Percentiles rank a stretch among this genome's conserved stretches.
Evolutionary conservation across 805 yeast species (phyloP).

Genomic region (Sugiyamaella marilandica): DNA sequence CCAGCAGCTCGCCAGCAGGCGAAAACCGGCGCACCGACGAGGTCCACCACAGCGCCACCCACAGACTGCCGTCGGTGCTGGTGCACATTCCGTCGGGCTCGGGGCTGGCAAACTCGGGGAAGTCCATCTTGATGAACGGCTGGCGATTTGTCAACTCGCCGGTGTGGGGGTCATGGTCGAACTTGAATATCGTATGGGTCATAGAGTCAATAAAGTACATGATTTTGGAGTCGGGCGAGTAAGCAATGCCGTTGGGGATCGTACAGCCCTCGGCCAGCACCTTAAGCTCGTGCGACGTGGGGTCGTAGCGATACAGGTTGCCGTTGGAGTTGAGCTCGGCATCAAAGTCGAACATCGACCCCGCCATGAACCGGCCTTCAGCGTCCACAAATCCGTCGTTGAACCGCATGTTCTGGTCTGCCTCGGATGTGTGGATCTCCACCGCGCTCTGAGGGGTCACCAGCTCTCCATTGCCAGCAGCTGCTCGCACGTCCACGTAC

Average conservation of each 20-base stretch:
- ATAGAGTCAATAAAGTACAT: conserved; percentile 54
- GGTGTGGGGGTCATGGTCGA: conserved; percentile 38
- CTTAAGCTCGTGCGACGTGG: conserved; percentile 15
- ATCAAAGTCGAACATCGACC: conserved; percentile 52
- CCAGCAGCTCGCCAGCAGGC: conserved; percentile 45
- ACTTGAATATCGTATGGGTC: conserved; percentile 44
- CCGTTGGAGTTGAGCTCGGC: conserved; percentile 42
- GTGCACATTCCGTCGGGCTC: conserved; percentile 82
- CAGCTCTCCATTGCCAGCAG: conserved; percentile 27
- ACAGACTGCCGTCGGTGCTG: conserved; percentile 50
- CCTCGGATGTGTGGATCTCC: conserved; percentile 18
- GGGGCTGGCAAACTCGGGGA: conserved; percentile 23
- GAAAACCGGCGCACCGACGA: conserved; percentile 51
- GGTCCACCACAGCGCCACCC: conserved; percentile 64
- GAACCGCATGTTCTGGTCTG: conserved; percentile 42
- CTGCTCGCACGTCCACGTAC: conserved; percentile 40
- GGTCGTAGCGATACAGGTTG: conserved; percentile 41
- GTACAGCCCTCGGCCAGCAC: conserved; percentile 39
- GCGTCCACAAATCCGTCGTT: conserved; percentile 83
- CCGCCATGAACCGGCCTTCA: conserved; percentile 72
- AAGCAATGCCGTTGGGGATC: conserved; percentile 72
- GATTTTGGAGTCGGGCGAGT: conserved; percentile 39
- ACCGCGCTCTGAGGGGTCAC: conserved; percentile 32
- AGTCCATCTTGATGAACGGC: conserved; percentile 35
- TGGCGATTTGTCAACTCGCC: conserved; percentile 37